Evolutionary conservation across 225 moss, liverwort and hornwort species (phyloP).

Genomic region (Straminergon stramineum): DNA sequence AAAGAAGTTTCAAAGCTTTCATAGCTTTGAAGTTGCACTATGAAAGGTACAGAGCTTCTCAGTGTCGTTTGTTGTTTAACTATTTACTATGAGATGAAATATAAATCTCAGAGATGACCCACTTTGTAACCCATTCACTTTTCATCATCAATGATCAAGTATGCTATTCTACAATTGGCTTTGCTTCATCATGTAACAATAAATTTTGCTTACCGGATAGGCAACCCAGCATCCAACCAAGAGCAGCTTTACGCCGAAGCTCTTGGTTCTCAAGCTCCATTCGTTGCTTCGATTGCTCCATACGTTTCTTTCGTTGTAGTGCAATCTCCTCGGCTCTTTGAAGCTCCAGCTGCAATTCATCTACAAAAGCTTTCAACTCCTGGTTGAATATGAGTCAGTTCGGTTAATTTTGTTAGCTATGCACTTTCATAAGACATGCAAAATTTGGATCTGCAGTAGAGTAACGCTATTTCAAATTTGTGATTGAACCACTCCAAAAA

Average conservation of each 20-base stretch:
- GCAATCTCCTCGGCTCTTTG: constrained; percentile 39
- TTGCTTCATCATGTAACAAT: neutral
- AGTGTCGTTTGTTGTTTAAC: neutral
- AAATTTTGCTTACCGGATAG: constrained; percentile 37
- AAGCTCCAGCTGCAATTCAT: constrained; percentile 45
- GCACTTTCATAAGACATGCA: neutral
- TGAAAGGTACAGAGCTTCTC: neutral
- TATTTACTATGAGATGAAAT: neutral
- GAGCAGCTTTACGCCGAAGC: constrained; percentile 52
- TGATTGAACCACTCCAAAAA: neutral
- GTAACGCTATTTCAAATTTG: neutral
- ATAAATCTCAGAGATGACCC: neutral
- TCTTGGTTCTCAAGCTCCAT: constrained; percentile 51
- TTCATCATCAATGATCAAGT: neutral
- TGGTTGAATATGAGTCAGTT: constrained; percentile 3
- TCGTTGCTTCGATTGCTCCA: constrained; percentile 33
- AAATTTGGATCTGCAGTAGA: neutral
- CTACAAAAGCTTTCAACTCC: constrained; percentile 50
- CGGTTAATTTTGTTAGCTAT: neutral
- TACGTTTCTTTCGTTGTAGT: constrained; percentile 21
- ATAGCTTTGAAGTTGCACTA: neutral
- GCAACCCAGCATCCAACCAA: constrained; percentile 76
- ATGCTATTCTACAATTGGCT: neutral
- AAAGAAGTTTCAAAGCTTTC: neutral
- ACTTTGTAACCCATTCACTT: neutral